A percentile compares a stretch with the other conserved stretches of the same genome.
phyloP scores from a whole-genome alignment of 129 eudicot genomes.

The Flaveria sonorensis region DNA sequence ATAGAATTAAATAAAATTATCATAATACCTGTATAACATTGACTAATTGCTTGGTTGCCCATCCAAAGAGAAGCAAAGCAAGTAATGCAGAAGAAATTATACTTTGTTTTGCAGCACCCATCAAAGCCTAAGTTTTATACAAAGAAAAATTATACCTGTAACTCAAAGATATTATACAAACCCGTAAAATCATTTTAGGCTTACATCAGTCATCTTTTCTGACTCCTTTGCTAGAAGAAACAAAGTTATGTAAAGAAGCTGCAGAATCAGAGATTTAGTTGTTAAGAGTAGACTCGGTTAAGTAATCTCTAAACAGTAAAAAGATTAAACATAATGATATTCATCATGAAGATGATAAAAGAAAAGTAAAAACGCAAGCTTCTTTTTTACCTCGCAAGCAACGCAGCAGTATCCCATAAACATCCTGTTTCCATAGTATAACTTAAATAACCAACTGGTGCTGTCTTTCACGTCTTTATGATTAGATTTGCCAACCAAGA shows the following conservation, averaged over 20 bases:
- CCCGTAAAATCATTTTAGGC: constrained; percentile 22
- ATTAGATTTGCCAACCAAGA: constrained; percentile 88
- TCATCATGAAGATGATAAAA: background rate
- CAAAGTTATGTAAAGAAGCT: constrained; percentile 86
- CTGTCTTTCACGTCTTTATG: constrained; percentile 98
- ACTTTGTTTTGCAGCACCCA: constrained; percentile 48
- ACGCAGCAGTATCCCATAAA: constrained; percentile 93
- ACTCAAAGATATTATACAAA: constrained; percentile 8
- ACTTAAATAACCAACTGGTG: constrained; percentile 83
- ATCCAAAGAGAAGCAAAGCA: constrained; percentile 69
- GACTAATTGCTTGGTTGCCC: constrained; percentile 83
- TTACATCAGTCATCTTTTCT: constrained; percentile 64
- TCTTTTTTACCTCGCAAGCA: constrained; percentile 79
- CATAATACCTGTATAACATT: constrained; percentile 81
- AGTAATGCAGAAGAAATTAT: constrained; percentile 47
- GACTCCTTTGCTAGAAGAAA: constrained; percentile 82
- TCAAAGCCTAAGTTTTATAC: constrained; percentile 42
- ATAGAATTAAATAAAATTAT: constrained; percentile 6
- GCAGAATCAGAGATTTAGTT: constrained; percentile 27
- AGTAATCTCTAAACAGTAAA: background rate
- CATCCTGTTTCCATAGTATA: constrained; percentile 81
- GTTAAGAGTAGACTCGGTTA: background rate
- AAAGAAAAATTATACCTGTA: constrained; percentile 12
- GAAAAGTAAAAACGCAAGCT: constrained; percentile 2
- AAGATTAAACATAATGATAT: background rate